phyloP scores from a whole-genome alignment of 139 green algal species.

The Monoraphidium neglectum region DNA sequence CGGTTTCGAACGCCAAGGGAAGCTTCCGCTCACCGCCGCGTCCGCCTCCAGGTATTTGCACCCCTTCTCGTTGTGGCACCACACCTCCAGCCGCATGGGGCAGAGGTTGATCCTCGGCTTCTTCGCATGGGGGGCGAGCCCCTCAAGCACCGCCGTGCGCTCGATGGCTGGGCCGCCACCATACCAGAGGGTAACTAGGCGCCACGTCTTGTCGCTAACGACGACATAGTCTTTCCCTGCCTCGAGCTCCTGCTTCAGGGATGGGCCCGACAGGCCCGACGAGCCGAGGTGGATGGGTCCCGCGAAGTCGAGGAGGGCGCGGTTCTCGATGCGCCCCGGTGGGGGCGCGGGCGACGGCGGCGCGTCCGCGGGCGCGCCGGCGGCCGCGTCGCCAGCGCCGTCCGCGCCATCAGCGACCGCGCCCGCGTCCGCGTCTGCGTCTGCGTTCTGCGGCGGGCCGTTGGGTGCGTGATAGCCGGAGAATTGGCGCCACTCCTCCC shows the following conservation, averaged over 20 bases:
- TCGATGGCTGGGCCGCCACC: slow-evolving; percentile 47
- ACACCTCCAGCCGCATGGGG: slow-evolving; percentile 39
- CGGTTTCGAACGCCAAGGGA: too few species aligned
- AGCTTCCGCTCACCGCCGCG: too few species aligned
- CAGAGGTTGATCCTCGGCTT: slow-evolving; percentile 31
- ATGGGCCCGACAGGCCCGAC: too few species aligned
- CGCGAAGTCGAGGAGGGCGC: not conserved
- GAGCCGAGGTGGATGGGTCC: too few species aligned
- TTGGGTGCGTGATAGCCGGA: slow-evolving; percentile 16
- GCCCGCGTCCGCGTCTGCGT: too few species aligned
- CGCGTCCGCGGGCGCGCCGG: not conserved
- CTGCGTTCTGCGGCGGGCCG: too few species aligned
- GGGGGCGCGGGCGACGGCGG: too few species aligned
- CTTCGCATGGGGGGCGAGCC: slow-evolving; percentile 21
- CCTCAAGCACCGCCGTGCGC: slow-evolving; percentile 13
- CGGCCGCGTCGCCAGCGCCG: too few species aligned
- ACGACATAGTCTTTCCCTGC: slow-evolving; percentile 18
- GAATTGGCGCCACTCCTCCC: slow-evolving; percentile 17
- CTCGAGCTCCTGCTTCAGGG: slow-evolving; percentile 6
- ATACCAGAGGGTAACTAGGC: slow-evolving; percentile 58
- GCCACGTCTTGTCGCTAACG: slow-evolving; percentile 37
- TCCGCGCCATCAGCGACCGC: too few species aligned
- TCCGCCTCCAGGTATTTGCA: too few species aligned
- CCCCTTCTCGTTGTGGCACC: not conserved
- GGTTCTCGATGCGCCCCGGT: slow-evolving; percentile 13